Evolutionary conservation across 805 yeast genomes (phyloP).

Genomic region (Kluyveromyces starmeri): DNA sequence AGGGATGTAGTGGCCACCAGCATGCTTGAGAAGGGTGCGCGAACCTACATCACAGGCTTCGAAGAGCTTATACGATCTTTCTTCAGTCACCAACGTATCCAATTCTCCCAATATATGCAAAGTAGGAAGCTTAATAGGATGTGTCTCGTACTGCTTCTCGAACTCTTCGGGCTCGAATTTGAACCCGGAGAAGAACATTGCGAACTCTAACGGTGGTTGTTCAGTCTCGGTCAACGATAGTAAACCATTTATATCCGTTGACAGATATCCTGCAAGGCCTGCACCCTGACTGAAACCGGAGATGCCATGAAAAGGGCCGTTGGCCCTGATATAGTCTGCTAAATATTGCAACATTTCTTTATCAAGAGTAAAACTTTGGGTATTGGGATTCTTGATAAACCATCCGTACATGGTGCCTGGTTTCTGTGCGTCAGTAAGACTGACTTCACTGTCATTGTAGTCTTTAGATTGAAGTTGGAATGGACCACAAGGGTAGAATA

Average conservation of each 20-base stretch:
- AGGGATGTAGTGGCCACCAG: constrained; percentile 98
- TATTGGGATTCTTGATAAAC: constrained; percentile 46
- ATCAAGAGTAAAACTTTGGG: constrained; percentile 21
- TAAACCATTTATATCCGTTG: constrained; percentile 44
- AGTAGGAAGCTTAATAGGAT: constrained; percentile 29
- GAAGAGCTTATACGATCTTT: constrained; percentile 50
- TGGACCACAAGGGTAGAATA: constrained; percentile 72
- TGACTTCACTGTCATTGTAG: constrained; percentile 30
- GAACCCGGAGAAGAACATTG: constrained; percentile 64
- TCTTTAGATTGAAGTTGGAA: constrained; percentile 11
- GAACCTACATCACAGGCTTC: constrained; percentile 36
- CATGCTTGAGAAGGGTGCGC: constrained; percentile 57
- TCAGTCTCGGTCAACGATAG: constrained; percentile 26
- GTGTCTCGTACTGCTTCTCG: constrained; percentile 14
- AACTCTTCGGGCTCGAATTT: constrained; percentile 24
- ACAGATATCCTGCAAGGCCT: constrained; percentile 57
- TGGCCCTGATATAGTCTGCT: constrained; percentile 39
- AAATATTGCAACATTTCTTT: constrained; percentile 33
- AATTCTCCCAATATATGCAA: constrained; percentile 80
- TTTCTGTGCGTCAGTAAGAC: constrained; percentile 23
- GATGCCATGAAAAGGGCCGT: constrained; percentile 75
- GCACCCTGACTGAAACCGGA: constrained; percentile 94
- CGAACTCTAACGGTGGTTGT: constrained; percentile 55
- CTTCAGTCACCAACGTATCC: constrained; percentile 78
- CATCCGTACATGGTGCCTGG: constrained; percentile 43